Conservation (phyloP, 2,329 filamentous ascomycete genomes). For the Colletotrichum tropicicola region DNA sequence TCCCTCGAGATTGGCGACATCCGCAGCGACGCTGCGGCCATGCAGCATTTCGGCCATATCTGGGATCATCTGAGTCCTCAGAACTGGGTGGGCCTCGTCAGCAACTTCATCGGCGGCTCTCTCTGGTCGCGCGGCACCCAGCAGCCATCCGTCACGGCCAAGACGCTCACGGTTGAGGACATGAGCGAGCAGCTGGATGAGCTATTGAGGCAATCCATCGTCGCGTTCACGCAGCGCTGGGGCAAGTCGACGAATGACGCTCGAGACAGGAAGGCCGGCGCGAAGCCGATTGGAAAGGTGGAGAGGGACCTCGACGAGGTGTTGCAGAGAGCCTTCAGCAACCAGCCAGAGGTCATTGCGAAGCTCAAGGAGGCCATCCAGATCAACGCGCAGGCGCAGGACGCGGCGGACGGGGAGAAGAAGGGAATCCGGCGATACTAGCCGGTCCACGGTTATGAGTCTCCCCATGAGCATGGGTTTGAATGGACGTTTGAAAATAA, state of each 20-base stretch:
- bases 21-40: conserved; percentile 58
- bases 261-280: conserved; percentile 54
- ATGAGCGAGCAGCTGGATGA: conserved; percentile 73
- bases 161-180: conserved; percentile 57
- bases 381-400: conserved; percentile 63
- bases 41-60: conserved; percentile 72
- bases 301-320: conserved; percentile 65
- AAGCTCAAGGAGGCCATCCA: conserved; percentile 70
- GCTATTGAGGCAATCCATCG: conserved; percentile 69
- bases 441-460: background rate
- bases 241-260: conserved; percentile 60
- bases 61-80: conserved; percentile 70
- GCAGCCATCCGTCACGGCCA: conserved; percentile 38
- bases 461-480: background rate
- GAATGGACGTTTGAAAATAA: too few species aligned
- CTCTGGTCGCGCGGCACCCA: conserved; percentile 50
- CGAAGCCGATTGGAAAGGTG: conserved; percentile 59
- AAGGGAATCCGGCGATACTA: conserved; percentile 35
- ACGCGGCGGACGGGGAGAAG: conserved; percentile 49
- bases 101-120: conserved; percentile 64
- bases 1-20: conserved; percentile 90
- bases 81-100: conserved; percentile 67
- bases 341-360: conserved; percentile 65
- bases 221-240: conserved; percentile 70
- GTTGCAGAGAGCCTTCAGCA: conserved; percentile 66